phyloP scores from a whole-genome alignment of 495 filamentous ascomycete species.

The Neurospora sp. region DNA sequence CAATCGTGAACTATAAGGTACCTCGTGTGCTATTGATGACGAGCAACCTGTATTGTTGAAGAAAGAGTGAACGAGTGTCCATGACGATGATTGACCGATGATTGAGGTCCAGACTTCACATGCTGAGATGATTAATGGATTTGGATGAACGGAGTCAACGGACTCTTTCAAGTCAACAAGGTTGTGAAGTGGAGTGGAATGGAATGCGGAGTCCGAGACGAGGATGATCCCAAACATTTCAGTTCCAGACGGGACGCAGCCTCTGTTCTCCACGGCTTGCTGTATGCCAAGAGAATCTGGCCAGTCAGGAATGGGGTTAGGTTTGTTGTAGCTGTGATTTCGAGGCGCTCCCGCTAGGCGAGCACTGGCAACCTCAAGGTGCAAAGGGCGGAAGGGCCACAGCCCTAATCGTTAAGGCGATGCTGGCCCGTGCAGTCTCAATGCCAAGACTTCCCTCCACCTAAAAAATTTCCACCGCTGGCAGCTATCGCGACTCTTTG shows the following conservation, averaged over 20 bases:
- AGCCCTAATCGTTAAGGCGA: constrained; percentile 9
- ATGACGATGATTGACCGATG: not conserved
- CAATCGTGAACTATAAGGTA: not conserved
- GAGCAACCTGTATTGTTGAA: not conserved
- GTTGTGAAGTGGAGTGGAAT: not conserved
- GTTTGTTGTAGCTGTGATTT: not conserved
- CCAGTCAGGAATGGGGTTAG: not conserved
- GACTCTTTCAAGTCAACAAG: not conserved
- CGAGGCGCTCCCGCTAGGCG: not conserved
- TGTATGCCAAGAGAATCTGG: not conserved
- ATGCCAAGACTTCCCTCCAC: constrained; percentile 16
- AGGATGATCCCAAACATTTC: not conserved
- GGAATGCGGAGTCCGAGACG: not conserved
- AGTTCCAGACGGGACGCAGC: not conserved
- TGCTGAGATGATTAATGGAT: not conserved
- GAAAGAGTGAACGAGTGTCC: not conserved
- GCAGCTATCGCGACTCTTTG: constrained; percentile 7
- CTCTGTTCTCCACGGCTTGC: not conserved
- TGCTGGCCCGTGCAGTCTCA: not conserved
- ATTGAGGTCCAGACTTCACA: not conserved
- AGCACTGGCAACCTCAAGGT: not conserved
- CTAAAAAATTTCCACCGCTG: constrained; percentile 12
- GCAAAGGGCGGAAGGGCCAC: constrained; percentile 6
- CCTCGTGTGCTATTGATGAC: not conserved
- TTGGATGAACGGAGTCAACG: not conserved